Conservation (phyloP, 1,284 basidiomycete genomes). For the Sporisorium exsertum region DNA sequence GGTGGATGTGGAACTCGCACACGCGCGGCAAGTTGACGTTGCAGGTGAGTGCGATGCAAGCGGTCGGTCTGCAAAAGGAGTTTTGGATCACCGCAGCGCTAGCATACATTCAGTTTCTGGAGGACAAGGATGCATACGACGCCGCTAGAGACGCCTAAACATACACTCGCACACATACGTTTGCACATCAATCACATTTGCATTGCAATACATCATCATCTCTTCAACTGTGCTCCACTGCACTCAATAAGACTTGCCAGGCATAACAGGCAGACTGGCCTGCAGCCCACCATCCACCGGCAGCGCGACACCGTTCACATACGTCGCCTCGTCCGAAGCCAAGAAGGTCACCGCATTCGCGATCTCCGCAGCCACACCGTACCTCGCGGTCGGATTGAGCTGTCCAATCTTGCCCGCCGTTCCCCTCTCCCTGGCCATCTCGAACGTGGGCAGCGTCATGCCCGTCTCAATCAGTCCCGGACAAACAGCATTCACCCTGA, state of each 20-base stretch:
- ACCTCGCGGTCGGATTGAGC: slow-evolving; percentile 84
- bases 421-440: slow-evolving; percentile 80
- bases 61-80: slow-evolving; percentile 49
- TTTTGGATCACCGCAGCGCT: slow-evolving; percentile 59
- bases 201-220: too few species aligned
- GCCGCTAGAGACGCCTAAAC: slow-evolving; percentile 30
- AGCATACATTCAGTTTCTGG: slow-evolving; percentile 61
- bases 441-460: slow-evolving; percentile 82
- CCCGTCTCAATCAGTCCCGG: slow-evolving; percentile 91
- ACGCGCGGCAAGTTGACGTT: slow-evolving; percentile 46
- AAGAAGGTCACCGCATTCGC: slow-evolving; percentile 86
- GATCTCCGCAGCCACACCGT: slow-evolving; percentile 72
- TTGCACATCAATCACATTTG: slow-evolving; percentile 4
- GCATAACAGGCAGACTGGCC: slow-evolving; percentile 79
- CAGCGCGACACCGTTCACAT: slow-evolving; percentile 89
- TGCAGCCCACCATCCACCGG: slow-evolving; percentile 87
- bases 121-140: slow-evolving; percentile 53
- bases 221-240: too few species aligned
- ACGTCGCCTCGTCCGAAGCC: slow-evolving; percentile 84
- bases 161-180: background rate
- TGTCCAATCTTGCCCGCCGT: slow-evolving; percentile 82
- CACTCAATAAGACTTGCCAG: slow-evolving; percentile 73
- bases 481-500: slow-evolving; percentile 90
- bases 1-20: slow-evolving; percentile 59
- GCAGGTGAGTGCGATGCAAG: slow-evolving; percentile 51